phyloP scores from a whole-genome alignment of 1,284 basidiomycete species.

The Sanguinoderma infundibulare region DNA sequence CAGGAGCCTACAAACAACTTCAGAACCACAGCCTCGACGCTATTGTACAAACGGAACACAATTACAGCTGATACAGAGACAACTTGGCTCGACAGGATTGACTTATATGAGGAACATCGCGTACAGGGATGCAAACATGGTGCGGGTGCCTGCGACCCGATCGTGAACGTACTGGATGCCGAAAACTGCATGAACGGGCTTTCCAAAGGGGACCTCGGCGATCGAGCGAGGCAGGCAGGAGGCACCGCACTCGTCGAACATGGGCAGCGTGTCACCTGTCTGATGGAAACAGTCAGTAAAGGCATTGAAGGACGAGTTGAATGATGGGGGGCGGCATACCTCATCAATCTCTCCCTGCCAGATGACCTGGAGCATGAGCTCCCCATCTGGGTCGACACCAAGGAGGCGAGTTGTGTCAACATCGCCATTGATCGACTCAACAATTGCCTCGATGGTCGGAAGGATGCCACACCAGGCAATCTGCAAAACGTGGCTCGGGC shows the following conservation, averaged over 20 bases:
- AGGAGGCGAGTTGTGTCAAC: not conserved
- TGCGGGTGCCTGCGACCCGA: not conserved
- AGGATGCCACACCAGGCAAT: not conserved
- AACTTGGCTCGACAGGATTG: no score
- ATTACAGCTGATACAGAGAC: no score
- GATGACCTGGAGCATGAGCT: not conserved
- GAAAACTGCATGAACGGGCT: not conserved
- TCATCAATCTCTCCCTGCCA: not conserved
- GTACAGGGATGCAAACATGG: not conserved
- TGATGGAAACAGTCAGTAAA: not conserved
- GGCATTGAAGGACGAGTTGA: not conserved
- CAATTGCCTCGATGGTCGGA: not conserved
- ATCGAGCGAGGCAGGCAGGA: not conserved
- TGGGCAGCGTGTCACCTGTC: not conserved
- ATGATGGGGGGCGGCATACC: no score
- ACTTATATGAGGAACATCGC: no score
- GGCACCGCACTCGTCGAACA: not conserved
- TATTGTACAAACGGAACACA: no score
- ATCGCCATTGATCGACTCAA: not conserved
- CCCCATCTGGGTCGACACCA: not conserved
- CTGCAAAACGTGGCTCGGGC: not conserved
- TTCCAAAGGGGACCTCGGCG: not conserved
- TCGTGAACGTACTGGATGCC: not conserved
- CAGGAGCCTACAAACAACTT: no score
- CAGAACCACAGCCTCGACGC: no score